Base-by-base conservation (phyloP, 2,329 filamentous ascomycete genomes). In the Emergomyces orientalis region DNA sequence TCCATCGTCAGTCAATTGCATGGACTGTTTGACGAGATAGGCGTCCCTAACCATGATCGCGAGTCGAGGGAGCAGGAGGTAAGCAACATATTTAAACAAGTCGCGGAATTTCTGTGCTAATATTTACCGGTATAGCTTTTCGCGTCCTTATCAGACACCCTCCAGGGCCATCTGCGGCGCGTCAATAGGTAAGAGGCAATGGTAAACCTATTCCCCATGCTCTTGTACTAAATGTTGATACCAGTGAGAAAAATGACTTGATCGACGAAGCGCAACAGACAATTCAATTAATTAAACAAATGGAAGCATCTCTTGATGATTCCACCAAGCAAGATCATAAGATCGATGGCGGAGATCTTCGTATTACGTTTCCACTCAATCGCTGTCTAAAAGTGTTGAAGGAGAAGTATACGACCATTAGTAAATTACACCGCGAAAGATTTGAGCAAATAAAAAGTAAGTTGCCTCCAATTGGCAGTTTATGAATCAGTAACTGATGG, bases 11-110 rank as follows among this genome's bases (percentile, higher is more conserved):
- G 86, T 76, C 91, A 97, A 78, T 84, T 99, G 65, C 93, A 97
- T 77, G 89, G 89, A 67, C 84, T 97, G 63, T 99, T 97, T 72
- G 94, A 99, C 75, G 93, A 99, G 74, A 99, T 99, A 72, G 94
- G 94, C 64, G 89, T 99, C n/a, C 86, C 93, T 34, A 86, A 81
- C 71, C 91, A 96, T 86, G 94, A 97, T 76, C 89, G 94, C 72
- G 91, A 97, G 73, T 83, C 85, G 59, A 84, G 94, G 71, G 93
- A 97, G 74, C 85, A 90, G 73, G 91, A 97, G 86, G 92, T 95
- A 80, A 72, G 83, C 71, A 64, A 64, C 61, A 27, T 49, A 30
- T 62, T 47, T 62, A 43, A 41, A 45, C 32, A 25, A 63, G 51
- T 32, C 7, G 17, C 8, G 14, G 19, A 22, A 59, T 3, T 34